These are phyloP conservation scores for Paraglomus brasilianum DNA, from an alignment of 192 early-diverging fungal species.

Conservation along the genomic window DNA sequence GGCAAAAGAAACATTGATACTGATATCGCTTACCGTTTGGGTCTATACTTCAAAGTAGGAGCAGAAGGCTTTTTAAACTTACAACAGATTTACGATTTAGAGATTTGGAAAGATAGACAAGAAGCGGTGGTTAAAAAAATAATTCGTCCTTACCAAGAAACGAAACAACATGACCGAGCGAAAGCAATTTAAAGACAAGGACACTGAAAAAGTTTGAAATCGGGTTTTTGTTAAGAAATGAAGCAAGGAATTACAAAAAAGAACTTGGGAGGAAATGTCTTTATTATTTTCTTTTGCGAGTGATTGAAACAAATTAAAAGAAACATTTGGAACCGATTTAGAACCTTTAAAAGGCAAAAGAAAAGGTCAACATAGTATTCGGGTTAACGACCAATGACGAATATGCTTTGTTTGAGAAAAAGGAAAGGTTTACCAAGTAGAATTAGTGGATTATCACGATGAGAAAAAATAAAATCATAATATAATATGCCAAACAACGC, in stretches of 20 bases:
- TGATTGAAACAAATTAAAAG: constrained; percentile 14
- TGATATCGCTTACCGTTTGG: constrained; percentile 7
- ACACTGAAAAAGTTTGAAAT: constrained; percentile 13
- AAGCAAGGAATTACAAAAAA: constrained; percentile 4
- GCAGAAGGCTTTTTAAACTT: constrained; percentile 27
- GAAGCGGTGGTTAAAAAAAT: neutral
- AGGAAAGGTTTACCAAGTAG: neutral
- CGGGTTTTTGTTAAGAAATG: constrained; percentile 11
- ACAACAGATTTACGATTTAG: constrained; percentile 24
- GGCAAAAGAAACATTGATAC: constrained; percentile 5
- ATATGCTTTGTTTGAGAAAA: neutral
- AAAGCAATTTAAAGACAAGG: constrained; percentile 18
- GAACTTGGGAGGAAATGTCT: neutral
- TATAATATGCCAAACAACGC: constrained; percentile 4
- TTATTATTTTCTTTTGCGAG: neutral
- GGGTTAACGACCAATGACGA: constrained; percentile 1
- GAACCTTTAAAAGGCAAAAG: neutral
- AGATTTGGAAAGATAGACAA: constrained; percentile 18
- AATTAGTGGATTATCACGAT: no score
- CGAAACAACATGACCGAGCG: neutral
- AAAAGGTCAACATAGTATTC: neutral
- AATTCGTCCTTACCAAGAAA: constrained; percentile 10
- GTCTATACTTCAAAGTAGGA: constrained; percentile 8
- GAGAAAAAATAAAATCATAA: no score
- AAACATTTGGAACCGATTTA: constrained; percentile 16